A percentile compares a stretch with the other conserved stretches of the same genome.
Evolutionary conservation across 495 filamentous ascomycete genomes (phyloP).

Genomic region (Aspergillus nidulans): DNA sequence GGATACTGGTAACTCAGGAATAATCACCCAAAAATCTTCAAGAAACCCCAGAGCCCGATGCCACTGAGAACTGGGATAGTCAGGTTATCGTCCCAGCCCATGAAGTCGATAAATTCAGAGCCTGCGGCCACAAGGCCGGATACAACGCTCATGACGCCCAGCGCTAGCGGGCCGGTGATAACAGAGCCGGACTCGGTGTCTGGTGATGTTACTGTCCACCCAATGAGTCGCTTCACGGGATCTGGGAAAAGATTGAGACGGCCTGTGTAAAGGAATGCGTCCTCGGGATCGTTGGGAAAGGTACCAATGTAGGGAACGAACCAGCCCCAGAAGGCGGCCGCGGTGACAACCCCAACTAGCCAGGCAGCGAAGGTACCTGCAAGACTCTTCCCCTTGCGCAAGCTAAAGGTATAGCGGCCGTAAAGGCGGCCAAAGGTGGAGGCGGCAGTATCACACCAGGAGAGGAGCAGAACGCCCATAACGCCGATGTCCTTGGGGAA

Average conservation of each 20-base stretch:
- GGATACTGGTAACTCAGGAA: neutral
- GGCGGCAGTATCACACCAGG: constrained; percentile 97
- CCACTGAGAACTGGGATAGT: constrained; percentile 92
- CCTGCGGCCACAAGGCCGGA: constrained; percentile 81
- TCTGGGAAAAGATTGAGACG: constrained; percentile 57
- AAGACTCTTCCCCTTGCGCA: constrained; percentile 84
- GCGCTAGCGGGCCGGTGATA: constrained; percentile 61
- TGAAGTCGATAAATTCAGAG: constrained; percentile 88
- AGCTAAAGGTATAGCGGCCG: constrained; percentile 78
- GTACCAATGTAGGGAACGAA: constrained; percentile 66
- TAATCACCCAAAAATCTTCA: constrained; percentile 75
- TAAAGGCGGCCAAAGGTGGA: constrained; percentile 87
- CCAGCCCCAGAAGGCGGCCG: constrained; percentile 82
- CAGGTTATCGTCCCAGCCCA: constrained; percentile 93
- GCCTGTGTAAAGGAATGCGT: constrained; percentile 79
- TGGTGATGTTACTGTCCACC: constrained; percentile 30
- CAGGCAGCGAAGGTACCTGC: constrained; percentile 85
- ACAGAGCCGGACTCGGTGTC: constrained; percentile 31
- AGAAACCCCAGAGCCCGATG: constrained; percentile 85
- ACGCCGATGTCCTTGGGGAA: constrained; percentile 94
- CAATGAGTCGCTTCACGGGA: constrained; percentile 44
- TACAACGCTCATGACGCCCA: constrained; percentile 81
- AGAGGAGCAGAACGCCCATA: constrained; percentile 81
- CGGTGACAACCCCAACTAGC: constrained; percentile 72
- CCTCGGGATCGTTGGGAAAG: constrained; percentile 60